A percentile compares a stretch with the other conserved stretches of the same genome.
Conservation (phyloP, 805 yeast genomes). For the Saccharomycopsis guyanensis region DNA sequence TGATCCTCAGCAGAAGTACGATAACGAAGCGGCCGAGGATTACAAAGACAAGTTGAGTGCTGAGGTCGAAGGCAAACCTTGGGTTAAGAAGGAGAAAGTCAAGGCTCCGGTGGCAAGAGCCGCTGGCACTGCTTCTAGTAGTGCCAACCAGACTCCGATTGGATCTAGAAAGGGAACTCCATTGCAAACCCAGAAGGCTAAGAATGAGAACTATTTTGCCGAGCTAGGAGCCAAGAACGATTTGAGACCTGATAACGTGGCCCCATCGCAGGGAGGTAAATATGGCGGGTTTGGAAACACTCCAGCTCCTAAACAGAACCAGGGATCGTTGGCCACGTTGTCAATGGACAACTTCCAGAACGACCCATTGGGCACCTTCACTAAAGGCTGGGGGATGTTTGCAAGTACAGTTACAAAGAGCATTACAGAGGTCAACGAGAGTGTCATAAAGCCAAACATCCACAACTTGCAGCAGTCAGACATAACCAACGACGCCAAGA, state of each 20-base stretch:
- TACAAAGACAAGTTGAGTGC: constrained; percentile 78
- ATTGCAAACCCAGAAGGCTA: constrained; percentile 34
- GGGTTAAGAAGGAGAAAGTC: constrained; percentile 56
- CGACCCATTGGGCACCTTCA: constrained; percentile 86
- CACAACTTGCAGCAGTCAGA: constrained; percentile 76
- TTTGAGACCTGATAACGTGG: constrained; percentile 64
- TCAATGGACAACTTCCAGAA: constrained; percentile 61
- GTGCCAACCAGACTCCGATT: constrained; percentile 10
- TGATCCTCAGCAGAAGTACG: constrained; percentile 55
- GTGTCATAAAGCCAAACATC: constrained; percentile 87
- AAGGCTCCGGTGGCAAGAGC: constrained; percentile 16
- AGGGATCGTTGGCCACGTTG: constrained; percentile 46
- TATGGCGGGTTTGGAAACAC: constrained; percentile 88
- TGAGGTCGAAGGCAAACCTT: constrained; percentile 64
- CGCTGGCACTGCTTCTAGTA: constrained; percentile 7
- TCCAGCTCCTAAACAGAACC: constrained; percentile 38
- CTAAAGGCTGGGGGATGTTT: constrained; percentile 92
- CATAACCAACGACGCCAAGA: constrained; percentile 67
- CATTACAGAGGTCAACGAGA: constrained; percentile 75
- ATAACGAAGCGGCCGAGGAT: constrained; percentile 85
- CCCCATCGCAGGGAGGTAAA: constrained; percentile 92
- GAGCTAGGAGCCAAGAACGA: constrained; percentile 68
- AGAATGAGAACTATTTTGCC: constrained; percentile 78
- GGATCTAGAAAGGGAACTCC: constrained; percentile 24
- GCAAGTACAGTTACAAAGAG: constrained; percentile 80